Conservation (phyloP, 805 yeast species). For the Kodamaea fukazawae region DNA sequence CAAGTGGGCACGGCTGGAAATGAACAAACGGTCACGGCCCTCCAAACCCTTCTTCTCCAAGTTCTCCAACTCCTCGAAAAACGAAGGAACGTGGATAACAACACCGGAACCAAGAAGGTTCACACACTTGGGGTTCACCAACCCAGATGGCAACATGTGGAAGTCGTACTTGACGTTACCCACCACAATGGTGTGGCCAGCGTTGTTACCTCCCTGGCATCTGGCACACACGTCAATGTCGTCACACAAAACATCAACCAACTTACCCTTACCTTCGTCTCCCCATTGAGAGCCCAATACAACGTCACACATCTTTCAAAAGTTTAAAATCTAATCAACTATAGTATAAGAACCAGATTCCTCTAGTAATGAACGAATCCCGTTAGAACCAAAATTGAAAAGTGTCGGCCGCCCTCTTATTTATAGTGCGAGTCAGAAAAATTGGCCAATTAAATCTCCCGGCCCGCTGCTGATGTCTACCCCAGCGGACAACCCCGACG, state of each 20-base stretch:
- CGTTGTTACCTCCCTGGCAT: constrained; percentile 98
- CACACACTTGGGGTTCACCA: constrained; percentile 86
- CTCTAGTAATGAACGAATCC: constrained; percentile 25
- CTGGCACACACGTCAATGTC: constrained; percentile 95
- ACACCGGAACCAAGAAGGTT: constrained; percentile 96
- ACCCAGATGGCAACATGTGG: constrained; percentile 99
- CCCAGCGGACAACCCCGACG: no score
- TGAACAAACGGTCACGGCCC: constrained; percentile 72
- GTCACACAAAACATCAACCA: constrained; percentile 93
- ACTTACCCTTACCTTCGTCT: constrained; percentile 98
- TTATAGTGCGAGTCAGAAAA: constrained; percentile 1
- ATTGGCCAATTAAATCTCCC: no score
- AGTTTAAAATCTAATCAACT: not conserved
- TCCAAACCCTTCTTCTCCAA: constrained; percentile 80
- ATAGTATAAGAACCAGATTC: constrained; percentile 13
- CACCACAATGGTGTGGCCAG: constrained; percentile 98
- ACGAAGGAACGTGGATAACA: constrained; percentile 90
- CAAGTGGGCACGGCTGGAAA: constrained; percentile 91
- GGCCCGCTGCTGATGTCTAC: no score
- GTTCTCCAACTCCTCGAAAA: constrained; percentile 80
- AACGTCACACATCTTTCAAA: constrained; percentile 67
- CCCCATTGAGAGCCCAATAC: constrained; percentile 99
- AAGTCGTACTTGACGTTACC: constrained; percentile 86
- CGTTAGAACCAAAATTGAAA: constrained; percentile 24
- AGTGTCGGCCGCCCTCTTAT: not conserved